These are phyloP conservation scores for Neurospora tetrasperma DNA, from an alignment of 495 filamentous ascomycete species.

Conservation along the genomic window DNA sequence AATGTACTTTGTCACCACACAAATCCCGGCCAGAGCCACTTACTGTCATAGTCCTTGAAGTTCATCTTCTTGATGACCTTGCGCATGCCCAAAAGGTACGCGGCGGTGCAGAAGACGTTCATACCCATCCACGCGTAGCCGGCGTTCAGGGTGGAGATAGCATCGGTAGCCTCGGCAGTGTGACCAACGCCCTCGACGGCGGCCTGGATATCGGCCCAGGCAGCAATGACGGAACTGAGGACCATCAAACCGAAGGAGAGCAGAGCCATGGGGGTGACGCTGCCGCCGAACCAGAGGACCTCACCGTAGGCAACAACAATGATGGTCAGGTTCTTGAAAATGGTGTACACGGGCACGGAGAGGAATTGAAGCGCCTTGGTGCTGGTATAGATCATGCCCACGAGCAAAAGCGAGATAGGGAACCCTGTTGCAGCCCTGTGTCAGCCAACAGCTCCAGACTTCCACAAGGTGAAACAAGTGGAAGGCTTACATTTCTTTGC, in stretches of 20 bases:
- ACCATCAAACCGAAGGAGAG: constrained; percentile 99
- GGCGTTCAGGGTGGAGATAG: constrained; percentile 83
- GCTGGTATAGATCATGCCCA: constrained; percentile 98
- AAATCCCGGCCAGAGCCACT: constrained; percentile 25
- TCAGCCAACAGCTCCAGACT: constrained; percentile 15
- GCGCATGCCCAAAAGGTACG: constrained; percentile 86
- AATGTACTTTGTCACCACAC: not conserved
- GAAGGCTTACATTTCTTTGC: constrained; percentile 67
- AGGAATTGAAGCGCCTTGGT: constrained; percentile 95
- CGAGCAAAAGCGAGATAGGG: constrained; percentile 89
- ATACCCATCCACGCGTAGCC: constrained; percentile 97
- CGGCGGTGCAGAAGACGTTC: constrained; percentile 92
- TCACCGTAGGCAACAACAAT: constrained; percentile 98
- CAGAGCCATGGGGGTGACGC: constrained; percentile 75
- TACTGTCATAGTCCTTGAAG: constrained; percentile 99
- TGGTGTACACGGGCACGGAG: constrained; percentile 97
- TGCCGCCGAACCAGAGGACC: constrained; percentile 97
- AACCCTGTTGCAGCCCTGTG: constrained; percentile 55
- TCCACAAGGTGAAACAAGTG: not conserved
- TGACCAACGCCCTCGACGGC: constrained; percentile 56
- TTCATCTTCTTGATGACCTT: constrained; percentile 99
- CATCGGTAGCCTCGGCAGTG: constrained; percentile 51
- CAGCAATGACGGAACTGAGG: constrained; percentile 84
- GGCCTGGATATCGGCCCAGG: constrained; percentile 95
- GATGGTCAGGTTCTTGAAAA: constrained; percentile 99